Percentiles rank a stretch among this genome's conserved stretches.
Conservation (phyloP, 495 filamentous ascomycete species). For the Saxophila tyrrhenica region DNA sequence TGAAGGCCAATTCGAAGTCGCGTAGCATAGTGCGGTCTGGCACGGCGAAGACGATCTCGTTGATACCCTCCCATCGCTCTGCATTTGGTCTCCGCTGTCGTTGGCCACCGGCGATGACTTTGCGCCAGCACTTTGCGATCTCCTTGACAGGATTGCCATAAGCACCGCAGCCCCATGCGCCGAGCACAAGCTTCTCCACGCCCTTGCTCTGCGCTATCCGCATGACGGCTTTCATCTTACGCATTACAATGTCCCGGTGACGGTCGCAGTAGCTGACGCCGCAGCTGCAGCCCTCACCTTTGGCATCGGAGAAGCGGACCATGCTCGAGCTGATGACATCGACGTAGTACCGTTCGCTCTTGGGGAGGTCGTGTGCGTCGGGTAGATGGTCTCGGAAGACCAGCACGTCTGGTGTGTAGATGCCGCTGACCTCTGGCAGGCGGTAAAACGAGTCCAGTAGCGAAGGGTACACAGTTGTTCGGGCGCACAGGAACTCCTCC, state of each 20-base stretch:
- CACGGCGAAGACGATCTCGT: slow-evolving; percentile 42
- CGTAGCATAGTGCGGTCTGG: slow-evolving; percentile 23
- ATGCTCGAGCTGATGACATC: slow-evolving; percentile 29
- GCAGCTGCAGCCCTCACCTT: slow-evolving; percentile 24
- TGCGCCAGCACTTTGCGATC: slow-evolving; percentile 26
- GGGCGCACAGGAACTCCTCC: slow-evolving; percentile 32
- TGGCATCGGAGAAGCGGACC: slow-evolving; percentile 26
- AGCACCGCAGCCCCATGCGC: slow-evolving; percentile 32
- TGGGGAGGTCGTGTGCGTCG: slow-evolving; percentile 21
- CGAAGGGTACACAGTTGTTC: slow-evolving; percentile 28
- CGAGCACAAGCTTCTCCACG: slow-evolving; percentile 26
- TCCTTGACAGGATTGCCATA: slow-evolving; percentile 31
- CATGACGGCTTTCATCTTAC: slow-evolving; percentile 32
- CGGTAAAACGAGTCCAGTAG: slow-evolving; percentile 29
- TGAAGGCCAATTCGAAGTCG: slow-evolving; percentile 26
- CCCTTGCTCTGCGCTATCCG: slow-evolving; percentile 22
- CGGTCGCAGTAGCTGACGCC: slow-evolving; percentile 24
- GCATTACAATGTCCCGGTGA: slow-evolving; percentile 19
- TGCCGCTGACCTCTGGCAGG: slow-evolving; percentile 27
- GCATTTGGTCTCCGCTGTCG: slow-evolving; percentile 14
- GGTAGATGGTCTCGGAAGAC: slow-evolving; percentile 23
- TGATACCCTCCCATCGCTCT: slow-evolving; percentile 27
- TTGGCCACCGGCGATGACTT: slow-evolving; percentile 21
- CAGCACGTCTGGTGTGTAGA: slow-evolving; percentile 25
- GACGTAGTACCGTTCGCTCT: slow-evolving; percentile 24